phyloP scores from a whole-genome alignment of 1,284 basidiomycete species.

The Takashimella tepidaria region DNA sequence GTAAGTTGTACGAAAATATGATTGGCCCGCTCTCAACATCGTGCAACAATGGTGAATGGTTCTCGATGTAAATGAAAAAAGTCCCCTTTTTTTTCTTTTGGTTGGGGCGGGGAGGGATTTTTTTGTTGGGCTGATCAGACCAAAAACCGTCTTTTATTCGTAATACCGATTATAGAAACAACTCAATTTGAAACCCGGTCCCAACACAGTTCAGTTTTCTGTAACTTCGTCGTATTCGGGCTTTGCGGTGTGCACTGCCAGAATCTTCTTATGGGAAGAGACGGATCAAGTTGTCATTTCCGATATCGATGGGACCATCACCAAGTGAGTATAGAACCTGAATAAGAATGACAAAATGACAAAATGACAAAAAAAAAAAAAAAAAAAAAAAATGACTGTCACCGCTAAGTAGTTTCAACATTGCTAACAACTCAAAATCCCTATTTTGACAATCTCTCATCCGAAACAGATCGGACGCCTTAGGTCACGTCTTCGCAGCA shows the following conservation, averaged over 20 bases:
- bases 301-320: constrained; percentile 99
- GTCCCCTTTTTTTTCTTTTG: neutral
- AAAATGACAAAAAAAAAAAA: too few relatives aligned
- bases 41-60: too few relatives aligned
- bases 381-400: too few relatives aligned
- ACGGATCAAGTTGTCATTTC: constrained; percentile 88
- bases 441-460: neutral
- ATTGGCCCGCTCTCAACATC: too few relatives aligned
- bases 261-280: constrained; percentile 94
- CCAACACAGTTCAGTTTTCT: constrained; percentile 91
- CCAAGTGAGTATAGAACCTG: constrained; percentile 70
- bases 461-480: constrained; percentile 74
- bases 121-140: neutral
- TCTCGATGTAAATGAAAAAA: too few relatives aligned
- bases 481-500: constrained; percentile 97
- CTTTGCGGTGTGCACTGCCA: constrained; percentile 77
- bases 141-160: too few relatives aligned
- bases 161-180: too few relatives aligned
- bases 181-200: constrained; percentile 77
- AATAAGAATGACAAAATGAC: too few relatives aligned
- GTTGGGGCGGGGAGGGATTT: too few relatives aligned
- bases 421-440: neutral
- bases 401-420: too few relatives aligned
- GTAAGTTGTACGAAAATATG: constrained; percentile 52
- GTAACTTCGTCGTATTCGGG: constrained; percentile 77